These are phyloP conservation scores for Vanilla planifolia DNA, from an alignment of 106 monocot species.

Conservation along the genomic window DNA sequence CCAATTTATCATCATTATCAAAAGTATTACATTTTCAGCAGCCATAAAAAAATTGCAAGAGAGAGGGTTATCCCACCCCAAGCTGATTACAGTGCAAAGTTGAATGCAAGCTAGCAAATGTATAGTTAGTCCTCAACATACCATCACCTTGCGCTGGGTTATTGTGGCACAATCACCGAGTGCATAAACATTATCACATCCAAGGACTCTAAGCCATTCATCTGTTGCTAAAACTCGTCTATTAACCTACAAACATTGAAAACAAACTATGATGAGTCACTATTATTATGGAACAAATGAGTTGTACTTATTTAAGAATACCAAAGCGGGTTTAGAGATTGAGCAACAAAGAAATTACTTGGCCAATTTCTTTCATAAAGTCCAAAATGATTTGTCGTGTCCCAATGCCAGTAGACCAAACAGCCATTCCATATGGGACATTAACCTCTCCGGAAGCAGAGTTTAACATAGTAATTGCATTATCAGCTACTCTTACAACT, in stretches of 20 bases:
- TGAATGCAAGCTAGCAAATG: no score
- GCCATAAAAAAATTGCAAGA: neutral
- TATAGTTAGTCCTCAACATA: conserved; percentile 26
- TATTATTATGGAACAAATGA: neutral
- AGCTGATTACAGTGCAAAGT: neutral
- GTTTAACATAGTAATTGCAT: conserved; percentile 52
- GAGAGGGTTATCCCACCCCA: neutral
- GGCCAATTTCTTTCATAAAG: conserved; percentile 74
- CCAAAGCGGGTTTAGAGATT: neutral
- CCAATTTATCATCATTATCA: neutral
- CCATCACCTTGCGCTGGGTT: conserved; percentile 70
- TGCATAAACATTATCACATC: conserved; percentile 58
- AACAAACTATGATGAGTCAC: neutral
- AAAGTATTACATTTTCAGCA: no score
- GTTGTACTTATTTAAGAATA: neutral
- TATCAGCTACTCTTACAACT: conserved; percentile 69
- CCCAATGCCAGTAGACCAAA: conserved; percentile 88
- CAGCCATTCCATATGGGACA: conserved; percentile 72
- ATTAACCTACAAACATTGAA: conserved; percentile 19
- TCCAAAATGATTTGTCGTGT: conserved; percentile 65
- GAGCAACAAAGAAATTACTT: conserved; percentile 28
- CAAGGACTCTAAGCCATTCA: conserved; percentile 72
- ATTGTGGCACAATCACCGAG: conserved; percentile 82
- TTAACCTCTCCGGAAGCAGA: conserved; percentile 24
- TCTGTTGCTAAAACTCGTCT: conserved; percentile 83